Conservation (phyloP, 345 rosid genomes). For the Gossypium thurberi region DNA sequence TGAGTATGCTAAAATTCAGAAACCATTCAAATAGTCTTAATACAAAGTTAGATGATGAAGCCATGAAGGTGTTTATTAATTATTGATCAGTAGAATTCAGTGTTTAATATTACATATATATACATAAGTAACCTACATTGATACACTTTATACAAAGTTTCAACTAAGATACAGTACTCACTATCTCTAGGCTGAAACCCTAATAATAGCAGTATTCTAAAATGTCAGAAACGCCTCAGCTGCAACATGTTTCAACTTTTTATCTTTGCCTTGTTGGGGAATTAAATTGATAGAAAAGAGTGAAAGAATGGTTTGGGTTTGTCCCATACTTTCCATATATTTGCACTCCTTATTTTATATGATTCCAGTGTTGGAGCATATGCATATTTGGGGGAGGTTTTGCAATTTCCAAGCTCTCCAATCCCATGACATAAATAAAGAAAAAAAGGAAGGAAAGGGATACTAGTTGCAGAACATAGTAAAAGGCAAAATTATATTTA, state of each 20-base stretch:
- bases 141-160: neutral
- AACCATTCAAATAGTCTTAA: no score
- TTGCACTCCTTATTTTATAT: neutral
- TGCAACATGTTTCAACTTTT: slow-evolving; percentile 13
- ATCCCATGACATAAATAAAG: neutral
- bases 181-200: slow-evolving; percentile 7
- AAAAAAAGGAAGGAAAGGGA: neutral
- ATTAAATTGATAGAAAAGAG: neutral
- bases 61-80: no score
- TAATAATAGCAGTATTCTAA: slow-evolving; percentile 9
- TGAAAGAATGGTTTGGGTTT: neutral
- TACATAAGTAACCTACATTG: neutral
- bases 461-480: slow-evolving; percentile 6
- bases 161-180: slow-evolving; percentile 7
- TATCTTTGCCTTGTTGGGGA: neutral
- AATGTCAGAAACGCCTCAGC: slow-evolving; percentile 15
- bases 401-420: neutral
- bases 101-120: no score
- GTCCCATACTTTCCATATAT: neutral
- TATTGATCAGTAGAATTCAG: no score
- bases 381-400: neutral
- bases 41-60: no score
- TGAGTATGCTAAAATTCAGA: no score
- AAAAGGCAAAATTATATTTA: slow-evolving; percentile 10
- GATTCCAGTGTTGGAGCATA: neutral